Percentiles rank a stretch among this genome's conserved stretches.
Evolutionary conservation across 495 filamentous ascomycete species (phyloP).

Genomic region (Jackrogersella minutella): DNA sequence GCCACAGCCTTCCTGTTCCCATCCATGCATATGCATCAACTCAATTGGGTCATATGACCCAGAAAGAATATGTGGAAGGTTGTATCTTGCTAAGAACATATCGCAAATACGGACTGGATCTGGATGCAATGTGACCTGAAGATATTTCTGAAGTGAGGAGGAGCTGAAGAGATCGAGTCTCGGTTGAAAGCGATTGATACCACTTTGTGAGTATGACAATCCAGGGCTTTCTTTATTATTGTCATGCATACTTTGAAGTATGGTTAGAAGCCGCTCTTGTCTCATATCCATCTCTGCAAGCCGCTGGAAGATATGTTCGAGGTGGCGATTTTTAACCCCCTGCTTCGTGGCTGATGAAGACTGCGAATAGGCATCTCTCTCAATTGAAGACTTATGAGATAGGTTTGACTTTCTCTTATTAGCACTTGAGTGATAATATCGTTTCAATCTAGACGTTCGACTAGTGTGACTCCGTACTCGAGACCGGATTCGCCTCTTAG

Average conservation of each 20-base stretch:
- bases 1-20: conserved; percentile 20
- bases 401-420: neutral
- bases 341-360: neutral
- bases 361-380: neutral
- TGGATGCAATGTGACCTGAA: conserved; percentile 21
- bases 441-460: neutral
- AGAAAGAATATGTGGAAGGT: conserved; percentile 23
- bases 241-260: neutral
- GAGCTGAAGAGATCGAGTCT: conserved; percentile 3
- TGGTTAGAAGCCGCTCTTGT: conserved; percentile 7
- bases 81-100: conserved; percentile 28
- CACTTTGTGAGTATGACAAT: neutral
- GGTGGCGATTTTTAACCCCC: neutral
- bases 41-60: conserved; percentile 33
- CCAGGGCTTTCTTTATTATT: neutral
- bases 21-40: conserved; percentile 23
- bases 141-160: conserved; percentile 13
- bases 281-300: conserved; percentile 13
- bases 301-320: neutral
- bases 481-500: neutral
- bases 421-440: neutral
- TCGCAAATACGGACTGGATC: conserved; percentile 20
- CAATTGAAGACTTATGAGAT: neutral
- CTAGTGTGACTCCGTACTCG: neutral
- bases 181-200: neutral